Percentiles rank a stretch among this genome's conserved stretches.
Conservation (phyloP, 306 rosid genomes). For the Vigna angularis region DNA sequence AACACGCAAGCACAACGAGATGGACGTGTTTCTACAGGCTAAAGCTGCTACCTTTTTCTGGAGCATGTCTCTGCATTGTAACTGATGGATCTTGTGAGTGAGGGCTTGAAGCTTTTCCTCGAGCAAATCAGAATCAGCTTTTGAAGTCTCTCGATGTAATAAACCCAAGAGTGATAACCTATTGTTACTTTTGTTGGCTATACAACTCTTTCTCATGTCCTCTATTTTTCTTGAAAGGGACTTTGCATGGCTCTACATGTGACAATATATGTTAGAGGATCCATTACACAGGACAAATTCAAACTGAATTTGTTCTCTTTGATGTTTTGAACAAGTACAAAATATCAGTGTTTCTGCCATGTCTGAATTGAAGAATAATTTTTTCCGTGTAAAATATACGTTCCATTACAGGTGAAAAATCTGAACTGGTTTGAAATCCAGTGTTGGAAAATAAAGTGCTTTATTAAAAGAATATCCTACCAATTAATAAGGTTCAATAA, state of each 20-base stretch:
- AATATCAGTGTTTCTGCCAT: neutral
- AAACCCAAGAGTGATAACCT: conserved; percentile 54
- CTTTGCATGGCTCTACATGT: conserved; percentile 69
- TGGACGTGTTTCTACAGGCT: neutral
- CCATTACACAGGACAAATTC: conserved; percentile 30
- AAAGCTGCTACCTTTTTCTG: conserved; percentile 62
- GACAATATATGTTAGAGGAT: conserved; percentile 48
- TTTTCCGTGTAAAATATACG: neutral
- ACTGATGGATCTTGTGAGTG: conserved; percentile 66
- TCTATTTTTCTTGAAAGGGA: conserved; percentile 61
- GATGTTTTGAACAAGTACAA: conserved; percentile 6
- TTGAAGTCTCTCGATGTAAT: conserved; percentile 52
- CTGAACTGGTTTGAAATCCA: too few relatives aligned
- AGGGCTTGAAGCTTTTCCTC: conserved; percentile 79
- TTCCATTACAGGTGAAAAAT: neutral
- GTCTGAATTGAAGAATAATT: neutral
- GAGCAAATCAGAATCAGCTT: conserved; percentile 52
- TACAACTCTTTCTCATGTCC: conserved; percentile 54
- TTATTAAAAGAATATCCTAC: too few relatives aligned
- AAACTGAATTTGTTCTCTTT: conserved; percentile 33
- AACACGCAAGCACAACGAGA: neutral
- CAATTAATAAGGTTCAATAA: too few relatives aligned
- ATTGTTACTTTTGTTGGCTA: conserved; percentile 43
- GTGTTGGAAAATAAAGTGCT: too few relatives aligned
- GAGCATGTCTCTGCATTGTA: conserved; percentile 72